A percentile compares a stretch with the other conserved stretches of the same genome.
These are phyloP conservation scores for Schoenoplectus triqueter DNA, from an alignment of 202 grass and related monocot genomes.

Conservation along the genomic window DNA sequence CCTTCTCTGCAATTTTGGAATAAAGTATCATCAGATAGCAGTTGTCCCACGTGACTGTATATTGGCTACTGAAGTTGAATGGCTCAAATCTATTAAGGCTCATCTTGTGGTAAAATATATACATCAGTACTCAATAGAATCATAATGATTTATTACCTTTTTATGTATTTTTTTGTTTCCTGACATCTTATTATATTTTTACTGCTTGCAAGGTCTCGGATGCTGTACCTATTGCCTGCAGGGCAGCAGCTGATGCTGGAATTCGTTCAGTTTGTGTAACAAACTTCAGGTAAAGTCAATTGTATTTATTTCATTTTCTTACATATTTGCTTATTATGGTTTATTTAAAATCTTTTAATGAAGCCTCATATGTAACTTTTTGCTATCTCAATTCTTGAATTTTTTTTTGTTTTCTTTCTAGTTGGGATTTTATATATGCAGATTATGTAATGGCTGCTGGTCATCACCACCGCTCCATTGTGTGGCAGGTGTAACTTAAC, in stretches of 20 bases:
- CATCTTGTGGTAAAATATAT: slow-evolving; percentile 74
- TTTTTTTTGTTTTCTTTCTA: slow-evolving; percentile 44
- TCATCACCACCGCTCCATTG: slow-evolving; percentile 81
- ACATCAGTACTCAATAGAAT: background rate
- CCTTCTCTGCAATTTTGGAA: slow-evolving; percentile 21
- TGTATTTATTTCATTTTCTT: slow-evolving; percentile 6
- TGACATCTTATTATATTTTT: slow-evolving; percentile 39
- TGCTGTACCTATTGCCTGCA: slow-evolving; percentile 88
- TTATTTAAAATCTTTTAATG: slow-evolving; percentile 7
- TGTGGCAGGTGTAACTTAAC: slow-evolving; percentile 71
- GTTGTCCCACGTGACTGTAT: slow-evolving; percentile 79
- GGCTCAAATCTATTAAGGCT: slow-evolving; percentile 88
- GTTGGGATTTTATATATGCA: slow-evolving; percentile 99
- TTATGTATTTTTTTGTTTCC: background rate
- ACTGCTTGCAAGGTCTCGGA: slow-evolving; percentile 68
- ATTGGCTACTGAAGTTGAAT: slow-evolving; percentile 79
- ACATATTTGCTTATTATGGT: slow-evolving; percentile 17
- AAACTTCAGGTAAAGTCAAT: slow-evolving; percentile 74
- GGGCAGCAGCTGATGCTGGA: slow-evolving; percentile 86
- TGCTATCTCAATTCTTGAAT: slow-evolving; percentile 6
- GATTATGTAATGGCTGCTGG: slow-evolving; percentile 88
- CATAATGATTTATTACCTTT: slow-evolving; percentile 3
- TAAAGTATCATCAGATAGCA: slow-evolving; percentile 94
- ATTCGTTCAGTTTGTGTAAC: slow-evolving; percentile 91
- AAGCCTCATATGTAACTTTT: slow-evolving; percentile 9